phyloP scores from a whole-genome alignment of 2,329 filamentous ascomycete species.

The Beauveria brongniartii region DNA sequence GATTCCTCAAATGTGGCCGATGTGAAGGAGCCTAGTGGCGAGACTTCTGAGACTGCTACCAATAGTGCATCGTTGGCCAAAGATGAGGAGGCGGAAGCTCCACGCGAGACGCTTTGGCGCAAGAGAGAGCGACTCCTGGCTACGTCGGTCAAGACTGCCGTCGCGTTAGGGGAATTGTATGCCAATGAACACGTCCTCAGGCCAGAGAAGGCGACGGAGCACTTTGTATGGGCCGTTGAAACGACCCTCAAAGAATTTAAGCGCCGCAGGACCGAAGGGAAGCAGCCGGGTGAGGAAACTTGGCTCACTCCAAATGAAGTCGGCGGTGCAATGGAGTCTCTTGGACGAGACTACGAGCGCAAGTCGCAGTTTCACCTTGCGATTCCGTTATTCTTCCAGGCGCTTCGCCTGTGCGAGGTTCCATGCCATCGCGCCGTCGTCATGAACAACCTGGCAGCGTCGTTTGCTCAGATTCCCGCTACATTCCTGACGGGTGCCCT shows the following conservation, averaged over 20 bases:
- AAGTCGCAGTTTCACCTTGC: constrained; percentile 72
- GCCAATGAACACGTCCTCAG: constrained; percentile 67
- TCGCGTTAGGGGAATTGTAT: constrained; percentile 83
- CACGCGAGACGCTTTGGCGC: constrained; percentile 42
- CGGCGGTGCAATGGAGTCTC: constrained; percentile 65
- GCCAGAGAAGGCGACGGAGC: constrained; percentile 60
- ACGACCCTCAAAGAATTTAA: constrained; percentile 67
- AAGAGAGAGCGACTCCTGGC: constrained; percentile 60
- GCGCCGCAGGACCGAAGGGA: constrained; percentile 56
- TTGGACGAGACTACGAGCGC: constrained; percentile 69
- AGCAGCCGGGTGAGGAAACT: constrained; percentile 60
- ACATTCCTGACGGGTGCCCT: constrained; percentile 20
- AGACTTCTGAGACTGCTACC: neutral
- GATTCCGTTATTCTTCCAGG: constrained; percentile 79
- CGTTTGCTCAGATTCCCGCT: constrained; percentile 59
- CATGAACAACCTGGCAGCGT: constrained; percentile 77
- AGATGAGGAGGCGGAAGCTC: constrained; percentile 13
- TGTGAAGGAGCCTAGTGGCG: neutral
- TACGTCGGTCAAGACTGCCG: constrained; percentile 65
- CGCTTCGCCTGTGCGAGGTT: constrained; percentile 57
- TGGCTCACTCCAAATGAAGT: constrained; percentile 67
- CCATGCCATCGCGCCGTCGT: constrained; percentile 74
- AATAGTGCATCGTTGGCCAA: neutral
- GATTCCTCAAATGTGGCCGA: constrained; percentile 5
- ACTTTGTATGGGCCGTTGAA: constrained; percentile 76